Evolutionary conservation across 2,329 filamentous ascomycete species (phyloP), one percentile per base, ranked within the genome.

Genomic region (Colletotrichum siamense): DNA sequence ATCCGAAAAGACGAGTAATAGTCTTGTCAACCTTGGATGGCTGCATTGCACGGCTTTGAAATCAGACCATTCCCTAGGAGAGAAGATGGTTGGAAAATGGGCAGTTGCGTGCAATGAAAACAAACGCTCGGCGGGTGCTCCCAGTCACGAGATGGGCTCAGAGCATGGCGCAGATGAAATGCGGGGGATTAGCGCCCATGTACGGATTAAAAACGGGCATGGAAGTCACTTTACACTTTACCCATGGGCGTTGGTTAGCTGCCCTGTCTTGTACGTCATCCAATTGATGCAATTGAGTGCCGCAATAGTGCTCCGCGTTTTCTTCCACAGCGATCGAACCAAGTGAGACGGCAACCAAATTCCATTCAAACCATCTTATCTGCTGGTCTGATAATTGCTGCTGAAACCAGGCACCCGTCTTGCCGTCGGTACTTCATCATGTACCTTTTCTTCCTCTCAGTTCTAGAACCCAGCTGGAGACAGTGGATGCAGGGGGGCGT

Each of bases 381-480:
- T 24, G 24, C 36, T 30, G 32, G 36, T 49, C 63, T 49, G 24
- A 49, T 64, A 55, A 26, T 49, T 61, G 67, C 32, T 64, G 59
- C 30, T 34, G 59, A 62, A 62, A 36, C 59, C 59, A 62, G 59
- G 32, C 59, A 32, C 44, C 36, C 12, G 32, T 32, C 24, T 70
- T 36, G 34, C n/a, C n/a, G 6, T 55, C 28, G 24, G 66, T 74
- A 76, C 75, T 28, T 44, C 22, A 16, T n/a, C 32, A 75, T 69
- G 74, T 77, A 75, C 34, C 70, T 77, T 77, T 77, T 65, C 69
- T 78, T 78, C 77, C 73, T 63, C 55, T 26, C 30, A 76, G 62
- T 78, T 77, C 77, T 77, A 78, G 77, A 78, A 77, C 36, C 75
- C 39, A 13, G 67, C 44, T 32, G 66, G 61, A 22, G 49, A 57